A percentile compares a stretch with the other conserved stretches of the same genome.
Evolutionary conservation across 305 asterid genomes (phyloP).

Genomic region (Lippia alba): DNA sequence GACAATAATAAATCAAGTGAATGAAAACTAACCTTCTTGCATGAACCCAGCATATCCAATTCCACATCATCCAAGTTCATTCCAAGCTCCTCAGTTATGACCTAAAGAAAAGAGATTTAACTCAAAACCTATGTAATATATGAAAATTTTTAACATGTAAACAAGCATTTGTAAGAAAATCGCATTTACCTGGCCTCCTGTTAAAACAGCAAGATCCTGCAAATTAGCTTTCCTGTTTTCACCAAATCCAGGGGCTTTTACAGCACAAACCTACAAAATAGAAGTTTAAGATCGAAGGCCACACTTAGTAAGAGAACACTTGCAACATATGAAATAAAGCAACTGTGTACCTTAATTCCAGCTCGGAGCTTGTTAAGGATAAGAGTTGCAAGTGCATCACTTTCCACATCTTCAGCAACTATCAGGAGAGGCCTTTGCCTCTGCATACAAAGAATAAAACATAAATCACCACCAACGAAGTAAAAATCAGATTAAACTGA

Average conservation of each 20-base stretch:
- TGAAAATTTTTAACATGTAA: neutral
- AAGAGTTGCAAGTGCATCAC: constrained; percentile 88
- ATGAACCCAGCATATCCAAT: constrained; percentile 71
- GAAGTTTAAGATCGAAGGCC: no score
- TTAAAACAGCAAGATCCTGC: constrained; percentile 81
- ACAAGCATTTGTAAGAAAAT: neutral
- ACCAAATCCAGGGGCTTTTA: constrained; percentile 89
- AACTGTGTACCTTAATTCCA: constrained; percentile 63
- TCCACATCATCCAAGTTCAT: constrained; percentile 73
- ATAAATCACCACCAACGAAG: constrained; percentile 3
- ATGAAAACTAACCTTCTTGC: constrained; percentile 60
- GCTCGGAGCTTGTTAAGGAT: constrained; percentile 83
- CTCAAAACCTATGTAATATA: neutral
- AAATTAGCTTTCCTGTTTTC: constrained; percentile 72
- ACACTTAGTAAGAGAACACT: no score
- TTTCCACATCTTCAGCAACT: constrained; percentile 80
- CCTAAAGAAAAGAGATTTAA: constrained; percentile 35
- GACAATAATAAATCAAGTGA: neutral
- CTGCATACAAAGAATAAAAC: constrained; percentile 37
- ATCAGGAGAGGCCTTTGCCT: constrained; percentile 74
- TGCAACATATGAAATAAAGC: no score
- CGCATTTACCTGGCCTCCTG: constrained; percentile 62
- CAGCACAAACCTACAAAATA: constrained; percentile 71
- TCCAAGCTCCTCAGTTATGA: constrained; percentile 84
- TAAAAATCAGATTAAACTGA: neutral